phyloP scores from a whole-genome alignment of 176 grass and related monocot genomes.

The Avena atlantica region DNA sequence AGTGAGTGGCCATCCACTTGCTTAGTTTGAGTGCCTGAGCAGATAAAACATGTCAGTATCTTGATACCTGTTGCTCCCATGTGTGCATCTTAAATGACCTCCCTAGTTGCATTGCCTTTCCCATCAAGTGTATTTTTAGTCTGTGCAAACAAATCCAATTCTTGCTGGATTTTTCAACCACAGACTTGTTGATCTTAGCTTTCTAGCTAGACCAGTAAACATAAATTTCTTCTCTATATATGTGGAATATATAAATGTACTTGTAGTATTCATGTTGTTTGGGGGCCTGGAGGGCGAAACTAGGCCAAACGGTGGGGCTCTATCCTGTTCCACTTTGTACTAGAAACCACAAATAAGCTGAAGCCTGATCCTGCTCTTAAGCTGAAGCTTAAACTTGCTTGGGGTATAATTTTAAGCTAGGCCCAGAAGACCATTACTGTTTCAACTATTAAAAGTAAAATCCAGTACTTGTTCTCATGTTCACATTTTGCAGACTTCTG shows the following conservation, averaged over 20 bases:
- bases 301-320: background rate
- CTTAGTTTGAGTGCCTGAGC: slow-evolving; percentile 26
- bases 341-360: slow-evolving; percentile 37
- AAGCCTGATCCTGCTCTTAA: background rate
- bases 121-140: background rate
- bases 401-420: background rate
- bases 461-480: slow-evolving; percentile 26
- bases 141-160: background rate
- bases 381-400: slow-evolving; percentile 1
- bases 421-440: background rate
- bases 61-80: background rate
- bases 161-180: slow-evolving; percentile 21
- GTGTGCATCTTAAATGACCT: slow-evolving; percentile 5
- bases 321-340: slow-evolving; percentile 21
- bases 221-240: background rate
- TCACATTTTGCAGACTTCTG: slow-evolving; percentile 68
- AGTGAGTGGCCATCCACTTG: slow-evolving; percentile 5
- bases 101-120: background rate
- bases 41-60: slow-evolving; percentile 18
- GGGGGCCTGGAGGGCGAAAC: background rate
- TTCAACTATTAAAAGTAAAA: slow-evolving; percentile 3
- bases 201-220: slow-evolving; percentile 1
- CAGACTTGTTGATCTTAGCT: slow-evolving; percentile 3
- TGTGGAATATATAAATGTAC: slow-evolving; percentile 23
- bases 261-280: slow-evolving; percentile 33